These are phyloP conservation scores for Neurospora tetraspora DNA, from an alignment of 495 filamentous ascomycete species.

Conservation along the genomic window DNA sequence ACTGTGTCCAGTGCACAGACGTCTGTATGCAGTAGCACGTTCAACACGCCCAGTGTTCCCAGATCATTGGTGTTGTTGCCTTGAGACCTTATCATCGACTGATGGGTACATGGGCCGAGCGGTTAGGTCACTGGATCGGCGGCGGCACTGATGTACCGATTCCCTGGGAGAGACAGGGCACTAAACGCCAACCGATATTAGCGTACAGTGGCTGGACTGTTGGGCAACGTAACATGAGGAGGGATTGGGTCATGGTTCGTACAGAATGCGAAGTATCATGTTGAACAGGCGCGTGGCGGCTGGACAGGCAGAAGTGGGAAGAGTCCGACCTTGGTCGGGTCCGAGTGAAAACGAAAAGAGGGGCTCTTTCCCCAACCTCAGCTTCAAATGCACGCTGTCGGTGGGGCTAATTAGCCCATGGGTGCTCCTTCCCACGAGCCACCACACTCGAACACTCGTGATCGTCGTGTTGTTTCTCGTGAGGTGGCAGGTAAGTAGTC, in stretches of 20 bases:
- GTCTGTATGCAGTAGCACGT: background rate
- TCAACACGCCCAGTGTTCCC: background rate
- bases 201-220: background rate
- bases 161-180: background rate
- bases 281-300: background rate
- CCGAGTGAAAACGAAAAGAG: background rate
- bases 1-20: background rate
- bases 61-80: background rate
- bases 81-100: background rate
- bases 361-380: background rate
- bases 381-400: background rate
- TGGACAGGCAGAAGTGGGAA: background rate
- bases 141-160: background rate
- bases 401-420: background rate
- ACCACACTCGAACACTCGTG: background rate
- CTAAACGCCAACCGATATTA: background rate
- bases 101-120: background rate
- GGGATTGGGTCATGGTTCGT: background rate
- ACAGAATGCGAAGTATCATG: background rate
- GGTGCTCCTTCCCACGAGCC: background rate
- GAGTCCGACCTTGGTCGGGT: background rate
- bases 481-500: too few relatives aligned
- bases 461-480: background rate
- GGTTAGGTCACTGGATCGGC: background rate
- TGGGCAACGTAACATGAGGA: background rate